A percentile compares a stretch with the other conserved stretches of the same genome.
phyloP scores from a whole-genome alignment of 2,329 filamentous ascomycete genomes.

The Neonectria neomacrospora region DNA sequence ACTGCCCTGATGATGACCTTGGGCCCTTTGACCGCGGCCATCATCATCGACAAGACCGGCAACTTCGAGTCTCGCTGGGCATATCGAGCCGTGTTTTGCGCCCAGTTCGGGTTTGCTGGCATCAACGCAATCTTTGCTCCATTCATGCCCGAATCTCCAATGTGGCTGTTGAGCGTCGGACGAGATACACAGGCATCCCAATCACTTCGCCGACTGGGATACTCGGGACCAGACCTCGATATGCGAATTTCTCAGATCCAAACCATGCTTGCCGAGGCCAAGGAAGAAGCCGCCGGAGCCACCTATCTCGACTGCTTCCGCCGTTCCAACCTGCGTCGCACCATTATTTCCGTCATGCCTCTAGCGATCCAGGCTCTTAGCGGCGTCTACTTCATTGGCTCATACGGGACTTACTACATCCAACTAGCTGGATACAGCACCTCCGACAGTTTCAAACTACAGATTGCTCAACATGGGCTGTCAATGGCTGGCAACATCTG shows the following conservation, averaged over 20 bases:
- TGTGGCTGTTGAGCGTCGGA: conserved; percentile 51
- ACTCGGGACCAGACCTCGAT: conserved; percentile 39
- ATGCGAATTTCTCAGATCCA: conserved; percentile 44
- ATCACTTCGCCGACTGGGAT: conserved; percentile 48
- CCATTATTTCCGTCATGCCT: conserved; percentile 52
- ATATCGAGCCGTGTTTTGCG: conserved; percentile 47
- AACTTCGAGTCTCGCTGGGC: conserved; percentile 46
- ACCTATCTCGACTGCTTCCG: conserved; percentile 55
- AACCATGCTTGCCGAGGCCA: conserved; percentile 48
- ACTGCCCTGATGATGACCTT: conserved; percentile 46
- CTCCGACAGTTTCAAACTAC: conserved; percentile 50
- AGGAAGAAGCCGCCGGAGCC: conserved; percentile 49
- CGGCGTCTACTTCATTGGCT: conserved; percentile 49
- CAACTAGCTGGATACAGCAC: conserved; percentile 55
- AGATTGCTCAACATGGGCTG: conserved; percentile 53
- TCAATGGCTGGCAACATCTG: conserved; percentile 54
- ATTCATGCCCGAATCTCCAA: conserved; percentile 57
- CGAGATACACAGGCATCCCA: conserved; percentile 49
- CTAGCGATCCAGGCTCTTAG: conserved; percentile 49
- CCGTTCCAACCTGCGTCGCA: conserved; percentile 52
- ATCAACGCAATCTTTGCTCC: conserved; percentile 45
- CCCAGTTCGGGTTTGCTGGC: conserved; percentile 49
- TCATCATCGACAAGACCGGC: conserved; percentile 48
- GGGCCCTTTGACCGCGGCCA: conserved; percentile 46
- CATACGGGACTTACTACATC: conserved; percentile 56